Percentiles rank a stretch among this genome's conserved stretches.
Conservation (phyloP, 495 filamentous ascomycete species). For the Aspergillus bridgeri region DNA sequence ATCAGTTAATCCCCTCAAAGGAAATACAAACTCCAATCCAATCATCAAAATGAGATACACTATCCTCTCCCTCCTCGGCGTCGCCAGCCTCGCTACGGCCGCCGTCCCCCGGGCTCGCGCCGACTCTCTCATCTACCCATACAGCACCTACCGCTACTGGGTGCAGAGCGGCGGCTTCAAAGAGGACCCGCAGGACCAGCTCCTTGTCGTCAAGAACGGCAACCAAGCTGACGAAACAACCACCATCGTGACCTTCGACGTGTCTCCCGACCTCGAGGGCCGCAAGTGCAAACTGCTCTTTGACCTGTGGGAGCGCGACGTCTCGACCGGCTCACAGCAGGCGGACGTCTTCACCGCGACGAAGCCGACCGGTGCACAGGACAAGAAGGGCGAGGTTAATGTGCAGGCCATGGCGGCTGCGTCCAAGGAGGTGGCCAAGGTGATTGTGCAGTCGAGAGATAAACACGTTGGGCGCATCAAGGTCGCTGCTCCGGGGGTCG, state of each 20-base stretch:
- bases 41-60: not conserved
- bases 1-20: not conserved
- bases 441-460: conserved; percentile 8
- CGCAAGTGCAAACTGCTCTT: conserved; percentile 11
- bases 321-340: conserved; percentile 11
- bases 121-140: conserved; percentile 8
- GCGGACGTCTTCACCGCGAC: conserved; percentile 16
- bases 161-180: conserved; percentile 5
- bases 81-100: not conserved
- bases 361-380: not conserved
- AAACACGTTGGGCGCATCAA: conserved; percentile 7
- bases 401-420: not conserved
- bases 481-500: conserved; percentile 5
- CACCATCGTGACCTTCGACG: conserved; percentile 11
- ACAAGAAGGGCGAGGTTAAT: not conserved
- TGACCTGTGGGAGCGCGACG: conserved; percentile 13
- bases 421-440: conserved; percentile 2
- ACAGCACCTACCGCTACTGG: conserved; percentile 12
- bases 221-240: conserved; percentile 10
- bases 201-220: conserved; percentile 15
- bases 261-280: conserved; percentile 5
- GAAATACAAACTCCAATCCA: not conserved
- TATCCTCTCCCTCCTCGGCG: not conserved
- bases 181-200: conserved; percentile 15
- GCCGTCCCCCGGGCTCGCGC: not conserved